Base-by-base conservation (phyloP, 169 alveolate genomes). In the Eimeria maxima region DNA sequence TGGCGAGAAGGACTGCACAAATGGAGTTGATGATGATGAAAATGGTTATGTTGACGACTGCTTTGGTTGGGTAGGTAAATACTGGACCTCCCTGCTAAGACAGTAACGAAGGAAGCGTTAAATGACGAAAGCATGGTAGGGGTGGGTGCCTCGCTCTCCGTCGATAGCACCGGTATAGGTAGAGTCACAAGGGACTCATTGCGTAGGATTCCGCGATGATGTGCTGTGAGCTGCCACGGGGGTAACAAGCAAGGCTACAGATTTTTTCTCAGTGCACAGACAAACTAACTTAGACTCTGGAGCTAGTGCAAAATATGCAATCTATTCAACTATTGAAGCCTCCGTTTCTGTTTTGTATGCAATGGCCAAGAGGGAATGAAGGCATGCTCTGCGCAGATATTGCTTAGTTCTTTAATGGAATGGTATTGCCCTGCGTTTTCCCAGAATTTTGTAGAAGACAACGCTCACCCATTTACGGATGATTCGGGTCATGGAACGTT, bases 401-500 rank as follows among this genome's bases (percentile, higher is more conserved):
- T 78, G 67, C 89, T 47, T 2, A 11, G 13, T 6, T 78, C 69
- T 4, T 42, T n/a, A 4, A 16, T 69, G 44, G 47, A 67, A 50
- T 42, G 45, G 63, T 50, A 24, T 67, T n/a, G 69, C 65, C 55
- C 29, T 55, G 29, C 45, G 74, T 53, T 5, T 47, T 63, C 27
- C 87, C 94, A 97, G 95, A 98, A 97, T 84, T 97, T 97, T 42
- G 97, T 96, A 24, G 96, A 97, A 57, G 96, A 97, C 47, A 94
- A 95, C 24, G 97, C 94, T 44, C 84, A 96, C 71, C 98, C 98
- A 0, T 93, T 93, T 42, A 91, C 95, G 8, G 98, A 97, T 84
- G 98, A 96, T 91, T 89, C 96, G 33, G 98, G 97, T 16, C 98
- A 97, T 55, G 98, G 98, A n/a, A 97, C 98, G 22, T 95, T 96